phyloP scores from a whole-genome alignment of 345 rosid species.

The Pistacia atlantica region DNA sequence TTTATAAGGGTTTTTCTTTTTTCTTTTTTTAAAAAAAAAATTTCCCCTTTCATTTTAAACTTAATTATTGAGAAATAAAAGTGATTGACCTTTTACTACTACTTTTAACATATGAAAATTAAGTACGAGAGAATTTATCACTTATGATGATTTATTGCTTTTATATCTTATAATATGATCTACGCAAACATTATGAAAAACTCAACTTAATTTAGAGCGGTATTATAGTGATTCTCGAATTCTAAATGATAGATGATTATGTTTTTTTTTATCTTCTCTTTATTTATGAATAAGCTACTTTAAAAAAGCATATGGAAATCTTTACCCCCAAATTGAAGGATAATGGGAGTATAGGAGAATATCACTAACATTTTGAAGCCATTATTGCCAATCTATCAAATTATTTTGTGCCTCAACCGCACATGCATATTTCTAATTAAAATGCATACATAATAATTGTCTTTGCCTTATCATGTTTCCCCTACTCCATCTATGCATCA shows the following conservation, averaged over 20 bases:
- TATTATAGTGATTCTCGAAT: background rate
- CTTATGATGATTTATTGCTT: no score
- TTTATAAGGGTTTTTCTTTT: no score
- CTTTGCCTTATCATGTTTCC: background rate
- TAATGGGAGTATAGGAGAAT: background rate
- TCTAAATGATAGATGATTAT: background rate
- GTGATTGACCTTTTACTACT: no score
- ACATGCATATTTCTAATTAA: background rate
- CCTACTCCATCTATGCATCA: background rate
- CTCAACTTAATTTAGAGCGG: no score
- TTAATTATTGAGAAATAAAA: no score
- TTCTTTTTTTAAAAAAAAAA: no score
- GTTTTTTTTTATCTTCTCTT: no score
- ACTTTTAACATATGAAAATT: no score
- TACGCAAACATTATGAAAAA: no score
- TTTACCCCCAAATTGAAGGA: background rate
- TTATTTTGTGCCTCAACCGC: background rate
- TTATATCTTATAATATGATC: no score
- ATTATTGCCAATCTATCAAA: slow-evolving; percentile 3
- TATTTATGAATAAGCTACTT: background rate
- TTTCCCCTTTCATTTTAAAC: no score
- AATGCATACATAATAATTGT: background rate
- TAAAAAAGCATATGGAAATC: background rate
- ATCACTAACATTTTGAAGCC: background rate
- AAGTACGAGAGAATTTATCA: no score